Percentiles rank a stretch among this genome's conserved stretches.
phyloP scores from a whole-genome alignment of 108 stramenopile genomes.

The Cyclotella sp. region DNA sequence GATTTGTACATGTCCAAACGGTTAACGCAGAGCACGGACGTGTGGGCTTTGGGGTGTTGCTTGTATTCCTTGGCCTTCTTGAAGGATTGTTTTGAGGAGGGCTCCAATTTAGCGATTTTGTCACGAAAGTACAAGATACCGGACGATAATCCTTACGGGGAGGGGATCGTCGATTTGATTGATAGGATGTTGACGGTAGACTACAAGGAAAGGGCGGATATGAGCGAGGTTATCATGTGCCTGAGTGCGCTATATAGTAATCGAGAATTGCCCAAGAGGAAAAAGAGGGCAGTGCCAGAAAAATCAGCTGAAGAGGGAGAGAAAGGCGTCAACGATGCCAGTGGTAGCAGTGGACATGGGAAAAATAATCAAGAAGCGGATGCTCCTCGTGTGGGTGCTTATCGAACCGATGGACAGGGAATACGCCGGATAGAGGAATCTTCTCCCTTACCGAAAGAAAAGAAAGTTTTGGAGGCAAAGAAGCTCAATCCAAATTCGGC shows the following conservation, averaged over 20 bases:
- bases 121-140: constrained; percentile 89
- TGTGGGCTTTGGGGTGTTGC: constrained; percentile 96
- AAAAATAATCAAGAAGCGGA: constrained; percentile 28
- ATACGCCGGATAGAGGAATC: constrained; percentile 23
- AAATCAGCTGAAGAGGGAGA: constrained; percentile 32
- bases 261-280: constrained; percentile 75
- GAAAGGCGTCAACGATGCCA: background rate
- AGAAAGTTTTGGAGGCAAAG: constrained; percentile 63
- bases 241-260: constrained; percentile 81
- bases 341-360: background rate
- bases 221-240: constrained; percentile 90
- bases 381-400: constrained; percentile 61
- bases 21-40: constrained; percentile 89
- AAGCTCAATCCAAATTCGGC: constrained; percentile 85
- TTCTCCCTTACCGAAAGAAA: constrained; percentile 18
- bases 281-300: constrained; percentile 45
- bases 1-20: constrained; percentile 91
- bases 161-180: constrained; percentile 80
- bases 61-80: constrained; percentile 87
- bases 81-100: constrained; percentile 92
- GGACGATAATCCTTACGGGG: constrained; percentile 82
- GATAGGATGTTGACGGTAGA: constrained; percentile 87
- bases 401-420: constrained; percentile 84
- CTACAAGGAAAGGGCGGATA: constrained; percentile 79
- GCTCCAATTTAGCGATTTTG: constrained; percentile 91